Evolutionary conservation across 2,329 filamentous ascomycete species (phyloP).

Genomic region (Aureobasidium sp.): DNA sequence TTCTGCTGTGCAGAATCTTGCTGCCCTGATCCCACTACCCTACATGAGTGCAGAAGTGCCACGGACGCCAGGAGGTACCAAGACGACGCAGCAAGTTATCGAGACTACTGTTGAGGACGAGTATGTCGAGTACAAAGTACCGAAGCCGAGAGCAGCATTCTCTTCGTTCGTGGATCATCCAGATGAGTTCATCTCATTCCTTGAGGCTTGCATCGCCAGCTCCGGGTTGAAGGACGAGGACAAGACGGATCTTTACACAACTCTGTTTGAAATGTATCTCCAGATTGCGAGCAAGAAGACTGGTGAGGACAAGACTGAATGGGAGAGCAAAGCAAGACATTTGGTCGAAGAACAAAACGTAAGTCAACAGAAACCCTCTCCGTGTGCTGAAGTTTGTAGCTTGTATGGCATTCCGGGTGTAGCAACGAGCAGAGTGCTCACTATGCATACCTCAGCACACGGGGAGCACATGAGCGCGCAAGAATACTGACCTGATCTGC

Average conservation of each 20-base stretch:
- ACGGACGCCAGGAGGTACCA: constrained; percentile 44
- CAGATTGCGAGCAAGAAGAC: constrained; percentile 75
- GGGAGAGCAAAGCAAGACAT: constrained; percentile 85
- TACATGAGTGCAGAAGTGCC: constrained; percentile 66
- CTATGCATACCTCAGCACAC: no score
- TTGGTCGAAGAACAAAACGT: constrained; percentile 75
- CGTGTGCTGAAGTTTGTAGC: no score
- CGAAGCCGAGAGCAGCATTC: constrained; percentile 81
- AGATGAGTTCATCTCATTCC: constrained; percentile 82
- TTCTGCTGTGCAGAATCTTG: constrained; percentile 77
- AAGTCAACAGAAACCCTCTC: neutral
- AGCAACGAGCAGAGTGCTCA: no score
- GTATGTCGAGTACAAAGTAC: constrained; percentile 61
- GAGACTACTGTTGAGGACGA: constrained; percentile 47
- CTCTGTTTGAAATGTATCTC: constrained; percentile 96
- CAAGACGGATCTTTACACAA: constrained; percentile 82
- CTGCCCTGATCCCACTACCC: constrained; percentile 73
- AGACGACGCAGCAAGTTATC: constrained; percentile 48
- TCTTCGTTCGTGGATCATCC: constrained; percentile 95
- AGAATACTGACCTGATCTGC: neutral
- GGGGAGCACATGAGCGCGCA: neutral
- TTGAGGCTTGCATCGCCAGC: constrained; percentile 78
- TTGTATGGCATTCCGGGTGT: no score
- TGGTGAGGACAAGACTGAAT: constrained; percentile 63
- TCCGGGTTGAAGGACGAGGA: constrained; percentile 64